A percentile compares a stretch with the other conserved stretches of the same genome.
Conservation (phyloP, 495 filamentous ascomycete species). For the Platismatia glauca region DNA sequence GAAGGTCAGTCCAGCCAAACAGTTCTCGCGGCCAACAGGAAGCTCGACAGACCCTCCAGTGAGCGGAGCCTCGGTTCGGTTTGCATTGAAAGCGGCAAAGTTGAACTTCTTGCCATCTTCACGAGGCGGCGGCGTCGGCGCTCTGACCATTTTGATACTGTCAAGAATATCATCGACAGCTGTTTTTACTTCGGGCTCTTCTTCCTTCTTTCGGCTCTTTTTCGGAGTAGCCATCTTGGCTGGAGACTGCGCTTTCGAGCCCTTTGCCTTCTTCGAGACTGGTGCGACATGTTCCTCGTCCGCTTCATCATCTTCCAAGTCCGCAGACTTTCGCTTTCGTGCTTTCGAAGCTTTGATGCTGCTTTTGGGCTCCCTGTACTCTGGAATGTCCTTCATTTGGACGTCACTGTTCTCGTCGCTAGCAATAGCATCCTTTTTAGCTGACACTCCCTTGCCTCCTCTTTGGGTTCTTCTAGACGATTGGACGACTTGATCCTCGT, state of each 20-base stretch:
- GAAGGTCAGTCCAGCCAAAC: conserved; percentile 84
- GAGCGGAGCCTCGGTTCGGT: conserved; percentile 46
- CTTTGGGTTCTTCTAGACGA: conserved; percentile 4
- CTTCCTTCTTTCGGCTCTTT: conserved; percentile 48
- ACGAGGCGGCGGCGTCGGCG: conserved; percentile 70
- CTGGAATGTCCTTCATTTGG: conserved; percentile 16
- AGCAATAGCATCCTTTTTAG: conserved; percentile 21
- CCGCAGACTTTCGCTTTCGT: conserved; percentile 49
- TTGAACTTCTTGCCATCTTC: conserved; percentile 62
- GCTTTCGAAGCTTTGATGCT: conserved; percentile 31
- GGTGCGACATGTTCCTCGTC: conserved; percentile 20
- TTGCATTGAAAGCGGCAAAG: conserved; percentile 45
- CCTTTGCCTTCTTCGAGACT: conserved; percentile 36
- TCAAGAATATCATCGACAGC: conserved; percentile 76
- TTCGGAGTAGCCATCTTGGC: conserved; percentile 33
- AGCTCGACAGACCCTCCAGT: conserved; percentile 58
- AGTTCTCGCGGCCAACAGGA: conserved; percentile 79
- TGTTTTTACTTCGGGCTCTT: conserved; percentile 51
- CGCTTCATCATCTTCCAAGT: conserved; percentile 35
- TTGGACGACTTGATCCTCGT: conserved; percentile 40
- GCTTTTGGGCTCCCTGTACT: conserved; percentile 28
- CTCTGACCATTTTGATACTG: conserved; percentile 67
- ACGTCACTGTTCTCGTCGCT: conserved; percentile 39
- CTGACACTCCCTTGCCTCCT: conserved; percentile 2
- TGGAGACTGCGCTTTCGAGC: conserved; percentile 25